phyloP scores from a whole-genome alignment of 495 filamentous ascomycete genomes.

The Hyaloscypha bicolor region DNA sequence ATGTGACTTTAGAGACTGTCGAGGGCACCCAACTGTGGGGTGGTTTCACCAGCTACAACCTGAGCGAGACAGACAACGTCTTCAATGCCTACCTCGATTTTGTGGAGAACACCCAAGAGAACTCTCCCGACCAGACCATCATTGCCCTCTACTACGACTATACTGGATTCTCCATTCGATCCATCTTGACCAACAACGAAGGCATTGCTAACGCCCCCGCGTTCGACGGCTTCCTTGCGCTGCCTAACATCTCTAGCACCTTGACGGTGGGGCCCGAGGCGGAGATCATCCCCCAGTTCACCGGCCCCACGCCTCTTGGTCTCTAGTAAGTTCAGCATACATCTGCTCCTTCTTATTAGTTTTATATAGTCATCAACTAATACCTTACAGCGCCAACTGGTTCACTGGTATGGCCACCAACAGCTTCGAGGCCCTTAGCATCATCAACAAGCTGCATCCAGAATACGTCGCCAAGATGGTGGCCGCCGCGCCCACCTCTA shows the following conservation, averaged over 20 bases:
- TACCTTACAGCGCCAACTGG: slow-evolving; percentile 19
- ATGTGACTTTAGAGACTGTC: slow-evolving; percentile 39
- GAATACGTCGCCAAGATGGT: slow-evolving; percentile 10
- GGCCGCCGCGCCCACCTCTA: background rate
- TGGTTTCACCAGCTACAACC: slow-evolving; percentile 31
- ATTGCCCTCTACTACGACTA: slow-evolving; percentile 18
- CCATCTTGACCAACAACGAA: slow-evolving; percentile 21
- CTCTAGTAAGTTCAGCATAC: slow-evolving; percentile 17
- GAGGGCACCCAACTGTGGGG: slow-evolving; percentile 43
- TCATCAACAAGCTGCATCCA: slow-evolving; percentile 18
- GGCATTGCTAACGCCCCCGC: slow-evolving; percentile 18
- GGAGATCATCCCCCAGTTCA: slow-evolving; percentile 13
- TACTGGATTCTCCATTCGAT: slow-evolving; percentile 19
- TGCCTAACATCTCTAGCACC: slow-evolving; percentile 20
- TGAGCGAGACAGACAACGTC: slow-evolving; percentile 29
- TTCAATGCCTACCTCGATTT: slow-evolving; percentile 25
- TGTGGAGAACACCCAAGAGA: slow-evolving; percentile 29
- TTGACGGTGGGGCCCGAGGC: slow-evolving; percentile 11
- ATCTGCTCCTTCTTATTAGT: slow-evolving; percentile 15
- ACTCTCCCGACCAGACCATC: slow-evolving; percentile 18
- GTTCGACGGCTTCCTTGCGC: slow-evolving; percentile 27
- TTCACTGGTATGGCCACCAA: slow-evolving; percentile 17
- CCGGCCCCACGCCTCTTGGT: slow-evolving; percentile 17
- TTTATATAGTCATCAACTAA: slow-evolving; percentile 10
- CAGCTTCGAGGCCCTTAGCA: slow-evolving; percentile 17